Percentiles rank a stretch among this genome's conserved stretches.
phyloP scores from a whole-genome alignment of 352 stramenopile species.

The Globisporangium spiculum region DNA sequence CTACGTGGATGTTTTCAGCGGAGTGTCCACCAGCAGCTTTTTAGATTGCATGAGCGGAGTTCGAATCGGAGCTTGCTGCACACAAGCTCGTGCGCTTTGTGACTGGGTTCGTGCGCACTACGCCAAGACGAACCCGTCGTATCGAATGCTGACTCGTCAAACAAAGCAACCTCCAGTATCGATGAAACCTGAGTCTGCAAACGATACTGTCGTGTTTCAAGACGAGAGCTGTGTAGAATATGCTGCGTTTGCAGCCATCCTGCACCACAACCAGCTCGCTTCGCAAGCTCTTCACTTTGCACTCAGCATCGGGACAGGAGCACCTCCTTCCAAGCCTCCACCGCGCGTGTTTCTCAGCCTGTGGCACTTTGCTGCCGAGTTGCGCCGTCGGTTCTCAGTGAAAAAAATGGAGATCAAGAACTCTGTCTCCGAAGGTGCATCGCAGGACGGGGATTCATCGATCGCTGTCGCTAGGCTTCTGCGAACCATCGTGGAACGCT shows the following conservation, averaged over 20 bases:
- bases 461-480: conserved; percentile 15
- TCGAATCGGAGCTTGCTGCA: neutral
- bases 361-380: conserved; percentile 57
- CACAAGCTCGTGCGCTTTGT: conserved; percentile 30
- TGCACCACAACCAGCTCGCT: conserved; percentile 47
- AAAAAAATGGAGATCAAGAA: conserved; percentile 52
- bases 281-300: conserved; percentile 36
- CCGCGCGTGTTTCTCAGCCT: conserved; percentile 28
- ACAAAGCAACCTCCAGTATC: conserved; percentile 20
- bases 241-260: conserved; percentile 46
- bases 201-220: neutral
- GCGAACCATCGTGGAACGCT: conserved; percentile 36
- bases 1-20: conserved; percentile 29
- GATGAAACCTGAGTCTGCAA: neutral
- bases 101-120: conserved; percentile 55
- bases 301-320: neutral
- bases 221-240: conserved; percentile 40
- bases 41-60: conserved; percentile 10
- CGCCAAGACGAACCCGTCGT: conserved; percentile 45
- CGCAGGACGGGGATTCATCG: neutral
- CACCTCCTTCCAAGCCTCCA: conserved; percentile 2
- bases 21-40: conserved; percentile 20
- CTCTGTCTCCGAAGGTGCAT: neutral
- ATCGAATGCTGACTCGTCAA: conserved; percentile 66
- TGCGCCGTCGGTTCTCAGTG: conserved; percentile 33